phyloP scores from a whole-genome alignment of 2,329 filamentous ascomycete species.

The Alternaria gansuensis region DNA sequence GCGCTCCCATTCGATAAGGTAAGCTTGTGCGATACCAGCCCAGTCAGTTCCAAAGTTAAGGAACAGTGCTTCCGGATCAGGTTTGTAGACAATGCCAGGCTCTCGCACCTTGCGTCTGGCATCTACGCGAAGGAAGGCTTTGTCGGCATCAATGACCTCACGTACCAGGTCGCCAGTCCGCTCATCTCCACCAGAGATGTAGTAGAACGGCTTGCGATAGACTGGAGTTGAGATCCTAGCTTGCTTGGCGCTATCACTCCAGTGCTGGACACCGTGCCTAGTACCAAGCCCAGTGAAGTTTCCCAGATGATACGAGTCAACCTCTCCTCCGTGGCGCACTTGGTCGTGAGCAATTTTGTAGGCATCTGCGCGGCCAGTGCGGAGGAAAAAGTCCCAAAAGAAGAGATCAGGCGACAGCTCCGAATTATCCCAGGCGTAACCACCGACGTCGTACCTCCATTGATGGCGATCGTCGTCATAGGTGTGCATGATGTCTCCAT shows the following conservation, averaged over 20 bases:
- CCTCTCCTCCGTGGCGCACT: slow-evolving; percentile 67
- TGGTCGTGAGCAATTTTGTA: slow-evolving; percentile 68
- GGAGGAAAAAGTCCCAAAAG: slow-evolving; percentile 70
- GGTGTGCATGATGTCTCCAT: slow-evolving; percentile 70
- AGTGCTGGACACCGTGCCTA: slow-evolving; percentile 70
- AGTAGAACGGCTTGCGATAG: slow-evolving; percentile 67
- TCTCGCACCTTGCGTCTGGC: slow-evolving; percentile 67
- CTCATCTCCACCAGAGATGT: slow-evolving; percentile 65
- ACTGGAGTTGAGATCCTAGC: slow-evolving; percentile 67
- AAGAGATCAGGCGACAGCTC: slow-evolving; percentile 70
- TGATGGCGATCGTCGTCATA: slow-evolving; percentile 67
- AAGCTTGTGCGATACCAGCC: slow-evolving; percentile 65
- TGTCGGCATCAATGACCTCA: slow-evolving; percentile 62
- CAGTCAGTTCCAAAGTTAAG: slow-evolving; percentile 68
- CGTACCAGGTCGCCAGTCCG: slow-evolving; percentile 64
- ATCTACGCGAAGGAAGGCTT: slow-evolving; percentile 64
- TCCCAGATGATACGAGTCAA: slow-evolving; percentile 69
- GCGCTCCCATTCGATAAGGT: slow-evolving; percentile 69
- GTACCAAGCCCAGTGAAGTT: slow-evolving; percentile 68
- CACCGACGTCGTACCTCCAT: slow-evolving; percentile 71
- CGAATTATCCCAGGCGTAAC: slow-evolving; percentile 72
- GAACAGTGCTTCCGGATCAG: slow-evolving; percentile 55
- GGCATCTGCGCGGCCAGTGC: slow-evolving; percentile 65
- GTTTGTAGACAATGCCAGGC: slow-evolving; percentile 60
- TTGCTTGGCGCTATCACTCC: slow-evolving; percentile 68